phyloP scores from a whole-genome alignment of 2,329 filamentous ascomycete genomes.

The Zymoseptoria crescenta region DNA sequence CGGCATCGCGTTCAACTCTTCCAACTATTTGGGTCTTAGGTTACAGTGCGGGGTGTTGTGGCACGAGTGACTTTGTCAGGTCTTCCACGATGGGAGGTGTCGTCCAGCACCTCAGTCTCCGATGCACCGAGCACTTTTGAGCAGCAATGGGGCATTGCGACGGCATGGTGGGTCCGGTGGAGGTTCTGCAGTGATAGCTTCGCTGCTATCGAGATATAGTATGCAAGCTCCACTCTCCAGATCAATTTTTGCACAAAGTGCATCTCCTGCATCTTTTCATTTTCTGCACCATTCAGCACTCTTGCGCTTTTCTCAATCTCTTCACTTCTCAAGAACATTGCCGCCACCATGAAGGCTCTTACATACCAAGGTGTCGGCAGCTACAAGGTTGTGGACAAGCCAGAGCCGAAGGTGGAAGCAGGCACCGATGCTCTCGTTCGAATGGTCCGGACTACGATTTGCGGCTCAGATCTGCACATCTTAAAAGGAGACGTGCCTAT shows the following conservation, averaged over 20 bases:
- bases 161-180: not conserved
- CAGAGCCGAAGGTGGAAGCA: slow-evolving; percentile 15
- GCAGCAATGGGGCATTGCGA: not conserved
- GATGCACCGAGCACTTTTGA: not conserved
- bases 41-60: not conserved
- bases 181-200: not conserved
- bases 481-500: slow-evolving; percentile 47
- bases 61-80: too few relatives aligned
- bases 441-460: slow-evolving; percentile 23
- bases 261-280: too few relatives aligned
- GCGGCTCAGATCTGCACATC: slow-evolving; percentile 46
- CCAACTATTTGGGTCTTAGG: not conserved
- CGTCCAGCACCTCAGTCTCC: too few relatives aligned
- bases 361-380: slow-evolving; percentile 20
- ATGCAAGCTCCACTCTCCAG: too few relatives aligned
- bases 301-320: not conserved
- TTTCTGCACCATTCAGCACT: too few relatives aligned
- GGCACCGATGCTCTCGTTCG: slow-evolving; percentile 34
- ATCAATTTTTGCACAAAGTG: too few relatives aligned
- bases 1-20: not conserved
- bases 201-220: not conserved
- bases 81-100: too few relatives aligned
- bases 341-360: slow-evolving; percentile 18
- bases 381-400: slow-evolving; percentile 21
- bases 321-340: too few relatives aligned